phyloP scores from a whole-genome alignment of 805 yeast species.

The Metschnikowia henanensis region DNA sequence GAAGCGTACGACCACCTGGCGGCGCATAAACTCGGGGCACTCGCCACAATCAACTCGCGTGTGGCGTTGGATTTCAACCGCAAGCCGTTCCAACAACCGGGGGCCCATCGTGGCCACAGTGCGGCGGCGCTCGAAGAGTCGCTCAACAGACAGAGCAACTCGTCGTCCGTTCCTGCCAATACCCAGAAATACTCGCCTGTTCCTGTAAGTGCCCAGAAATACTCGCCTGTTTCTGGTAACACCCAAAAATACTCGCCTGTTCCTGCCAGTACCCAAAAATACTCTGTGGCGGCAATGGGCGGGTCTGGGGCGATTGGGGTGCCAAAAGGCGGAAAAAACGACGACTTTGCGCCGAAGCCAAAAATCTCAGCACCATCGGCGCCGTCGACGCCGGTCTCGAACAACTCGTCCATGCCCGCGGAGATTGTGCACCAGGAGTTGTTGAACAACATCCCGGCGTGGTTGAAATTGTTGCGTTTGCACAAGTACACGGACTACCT shows the following conservation, averaged over 20 bases:
- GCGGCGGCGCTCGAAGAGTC: slow-evolving; percentile 31
- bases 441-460: slow-evolving; percentile 79
- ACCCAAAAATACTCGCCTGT: no score
- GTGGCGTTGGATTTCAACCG: slow-evolving; percentile 46
- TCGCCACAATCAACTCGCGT: slow-evolving; percentile 61
- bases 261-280: slow-evolving; percentile 22
- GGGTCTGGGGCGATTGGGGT: background rate
- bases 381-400: slow-evolving; percentile 10
- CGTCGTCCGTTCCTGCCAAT: slow-evolving; percentile 38
- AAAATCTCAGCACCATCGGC: slow-evolving; percentile 11
- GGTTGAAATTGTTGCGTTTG: slow-evolving; percentile 86
- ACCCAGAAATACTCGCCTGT: no score
- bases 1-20: slow-evolving; percentile 31
- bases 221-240: no score
- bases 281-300: slow-evolving; percentile 6
- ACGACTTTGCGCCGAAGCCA: slow-evolving; percentile 10
- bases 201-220: no score
- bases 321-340: slow-evolving; percentile 3
- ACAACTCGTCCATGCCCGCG: slow-evolving; percentile 36
- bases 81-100: slow-evolving; percentile 19
- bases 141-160: slow-evolving; percentile 36
- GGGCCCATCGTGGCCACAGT: slow-evolving; percentile 5
- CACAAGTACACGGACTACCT: slow-evolving; percentile 93
- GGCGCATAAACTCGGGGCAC: slow-evolving; percentile 63
- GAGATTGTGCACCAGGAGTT: slow-evolving; percentile 45